Percentiles rank a stretch among this genome's conserved stretches.
These are phyloP conservation scores for Pestalotiopsis sp. DNA, from an alignment of 2,329 filamentous ascomycete species.

Conservation along the genomic window DNA sequence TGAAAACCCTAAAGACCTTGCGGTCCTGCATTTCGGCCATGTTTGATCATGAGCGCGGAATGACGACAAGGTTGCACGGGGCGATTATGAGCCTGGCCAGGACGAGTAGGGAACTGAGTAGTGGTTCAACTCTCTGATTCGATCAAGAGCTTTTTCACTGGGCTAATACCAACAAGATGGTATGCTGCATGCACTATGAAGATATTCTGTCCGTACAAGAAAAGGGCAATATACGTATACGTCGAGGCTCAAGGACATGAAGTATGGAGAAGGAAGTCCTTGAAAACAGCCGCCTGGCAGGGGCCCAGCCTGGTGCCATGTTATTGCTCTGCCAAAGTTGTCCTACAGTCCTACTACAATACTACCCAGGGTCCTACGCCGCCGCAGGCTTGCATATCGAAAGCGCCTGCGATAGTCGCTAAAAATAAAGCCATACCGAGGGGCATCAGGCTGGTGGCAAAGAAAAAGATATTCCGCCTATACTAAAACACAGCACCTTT, in stretches of 20 bases:
- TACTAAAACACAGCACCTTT: too few relatives aligned
- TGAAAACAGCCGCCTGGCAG: background rate
- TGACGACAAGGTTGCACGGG: background rate
- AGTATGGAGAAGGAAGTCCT: background rate
- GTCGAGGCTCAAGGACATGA: background rate
- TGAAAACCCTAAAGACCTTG: conserved; percentile 99
- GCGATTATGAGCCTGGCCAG: background rate
- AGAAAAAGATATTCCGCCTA: too few relatives aligned
- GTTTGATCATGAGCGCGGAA: background rate
- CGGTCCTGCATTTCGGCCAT: conserved; percentile 37
- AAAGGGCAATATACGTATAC: background rate
- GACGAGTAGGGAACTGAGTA: background rate
- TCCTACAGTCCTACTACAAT: background rate
- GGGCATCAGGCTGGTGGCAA: too few relatives aligned
- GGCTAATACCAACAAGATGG: background rate
- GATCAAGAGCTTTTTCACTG: background rate
- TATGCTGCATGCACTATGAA: background rate
- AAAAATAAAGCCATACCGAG: background rate
- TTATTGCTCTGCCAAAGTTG: background rate
- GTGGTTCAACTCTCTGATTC: background rate
- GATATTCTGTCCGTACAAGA: background rate
- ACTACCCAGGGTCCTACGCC: background rate
- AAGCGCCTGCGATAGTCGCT: background rate
- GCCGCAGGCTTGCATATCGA: background rate
- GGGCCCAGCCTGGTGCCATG: background rate